A percentile compares a stretch with the other conserved stretches of the same genome.
phyloP scores from a whole-genome alignment of 2,329 filamentous ascomycete genomes.

The Pseudogymnoascus sp. region DNA sequence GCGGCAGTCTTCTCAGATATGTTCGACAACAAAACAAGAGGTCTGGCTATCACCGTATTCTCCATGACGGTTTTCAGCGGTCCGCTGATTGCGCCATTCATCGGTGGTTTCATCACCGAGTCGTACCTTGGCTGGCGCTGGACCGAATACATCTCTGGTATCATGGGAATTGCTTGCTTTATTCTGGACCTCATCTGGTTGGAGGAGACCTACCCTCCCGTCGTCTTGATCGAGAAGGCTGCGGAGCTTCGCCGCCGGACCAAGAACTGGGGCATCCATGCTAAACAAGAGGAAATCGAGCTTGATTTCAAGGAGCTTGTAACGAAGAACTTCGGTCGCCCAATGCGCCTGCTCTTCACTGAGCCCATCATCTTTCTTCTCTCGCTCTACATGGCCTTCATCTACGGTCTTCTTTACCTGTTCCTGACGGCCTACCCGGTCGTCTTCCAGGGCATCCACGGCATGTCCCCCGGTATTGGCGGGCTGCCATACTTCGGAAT shows the following conservation, averaged over 20 bases:
- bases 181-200: slow-evolving; percentile 54
- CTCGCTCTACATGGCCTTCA: slow-evolving; percentile 66
- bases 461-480: slow-evolving; percentile 59
- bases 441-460: slow-evolving; percentile 67
- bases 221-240: slow-evolving; percentile 55
- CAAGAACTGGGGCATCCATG: slow-evolving; percentile 63
- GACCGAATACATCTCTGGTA: slow-evolving; percentile 57
- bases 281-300: slow-evolving; percentile 65
- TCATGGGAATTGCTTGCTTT: slow-evolving; percentile 57
- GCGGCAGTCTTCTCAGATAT: slow-evolving; percentile 67
- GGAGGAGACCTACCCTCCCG: slow-evolving; percentile 62
- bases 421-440: slow-evolving; percentile 81
- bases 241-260: slow-evolving; percentile 54
- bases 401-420: slow-evolving; percentile 73
- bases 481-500: slow-evolving; percentile 83
- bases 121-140: slow-evolving; percentile 64
- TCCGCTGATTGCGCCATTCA: slow-evolving; percentile 59
- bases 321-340: slow-evolving; percentile 42
- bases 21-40: slow-evolving; percentile 56
- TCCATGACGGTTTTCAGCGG: slow-evolving; percentile 58
- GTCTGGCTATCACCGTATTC: slow-evolving; percentile 50
- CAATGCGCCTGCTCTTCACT: slow-evolving; percentile 44
- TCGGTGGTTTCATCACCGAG: slow-evolving; percentile 59
- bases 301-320: slow-evolving; percentile 56
- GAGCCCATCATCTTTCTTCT: slow-evolving; percentile 63